Base-by-base conservation (phyloP, 805 yeast species). In the Candida coleopterorum region DNA sequence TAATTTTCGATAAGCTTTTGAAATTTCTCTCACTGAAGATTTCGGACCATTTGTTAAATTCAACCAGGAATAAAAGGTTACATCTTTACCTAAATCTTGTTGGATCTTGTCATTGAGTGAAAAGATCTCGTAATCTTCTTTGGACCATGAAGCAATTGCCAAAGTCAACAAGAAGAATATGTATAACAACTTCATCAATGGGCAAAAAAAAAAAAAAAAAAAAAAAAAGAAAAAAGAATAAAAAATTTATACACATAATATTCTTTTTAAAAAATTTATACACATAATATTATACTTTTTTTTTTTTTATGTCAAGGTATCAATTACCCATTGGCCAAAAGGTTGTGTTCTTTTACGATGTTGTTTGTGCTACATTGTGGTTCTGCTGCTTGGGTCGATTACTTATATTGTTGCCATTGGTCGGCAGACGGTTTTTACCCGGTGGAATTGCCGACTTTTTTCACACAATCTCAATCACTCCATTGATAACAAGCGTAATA, bases 61-160 rank as follows among this genome's bases (percentile, higher is more conserved):
- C 32, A 82, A 56, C 79, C 85, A 81, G 39, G 77, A 66, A 65
- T 87, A 87, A 54, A 87, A 81, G 26, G 82, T 70, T 25, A 72
- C 63, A 16, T 72, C 75, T 15, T 56, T 46, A 3, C 93, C 89
- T 36, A 85, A 66, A 45, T 81, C 88, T 29, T 64, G 55, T 34
- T 70, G 70, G 28, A 89, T 56, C 32, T 77, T 80, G 37, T 81
- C 79, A 39, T 79, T 80, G 37, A 86, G 65, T 37, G 73, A 69
- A 64, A 90, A 88, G 38, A 90, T 79, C 60, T 89, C 96, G 23
- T 82, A 69, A 57, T 90, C 97, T 38, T 75, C 78, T 0, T 79
- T 64, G 2, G 78, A 53, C 77, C 88, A 83, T 40, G 9, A 64
- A 49, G 71, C 74, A 7, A 46, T 55, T 9, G 37, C 44, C 7